These are phyloP conservation scores for Talaromyces sp. DNA, from an alignment of 2,329 filamentous ascomycete genomes.

Conservation along the genomic window DNA sequence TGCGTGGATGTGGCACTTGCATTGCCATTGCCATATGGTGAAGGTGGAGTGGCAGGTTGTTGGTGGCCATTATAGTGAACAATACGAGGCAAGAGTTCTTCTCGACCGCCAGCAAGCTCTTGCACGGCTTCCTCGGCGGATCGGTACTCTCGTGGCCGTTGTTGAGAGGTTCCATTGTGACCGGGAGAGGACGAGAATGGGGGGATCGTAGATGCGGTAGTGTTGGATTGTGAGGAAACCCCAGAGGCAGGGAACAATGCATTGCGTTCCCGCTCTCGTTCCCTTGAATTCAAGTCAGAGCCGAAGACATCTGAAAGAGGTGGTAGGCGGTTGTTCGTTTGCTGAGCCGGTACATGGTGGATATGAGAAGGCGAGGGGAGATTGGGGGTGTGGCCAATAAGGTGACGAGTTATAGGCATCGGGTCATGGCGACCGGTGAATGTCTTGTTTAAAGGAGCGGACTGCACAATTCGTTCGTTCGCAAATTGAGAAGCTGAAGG, in stretches of 20 bases:
- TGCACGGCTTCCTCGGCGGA: constrained; percentile 95
- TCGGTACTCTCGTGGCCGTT: constrained; percentile 78
- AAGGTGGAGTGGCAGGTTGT: constrained; percentile 59
- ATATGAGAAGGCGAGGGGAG: constrained; percentile 84
- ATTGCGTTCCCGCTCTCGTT: constrained; percentile 39
- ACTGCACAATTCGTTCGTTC: constrained; percentile 93
- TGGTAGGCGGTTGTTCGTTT: constrained; percentile 87
- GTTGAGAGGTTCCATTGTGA: constrained; percentile 44
- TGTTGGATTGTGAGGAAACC: constrained; percentile 62
- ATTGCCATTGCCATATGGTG: constrained; percentile 51
- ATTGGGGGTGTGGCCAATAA: constrained; percentile 77
- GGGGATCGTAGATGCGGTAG: constrained; percentile 63
- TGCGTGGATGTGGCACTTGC: constrained; percentile 58
- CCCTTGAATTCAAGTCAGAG: constrained; percentile 59
- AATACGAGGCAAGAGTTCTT: constrained; percentile 87
- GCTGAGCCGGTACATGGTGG: constrained; percentile 81
- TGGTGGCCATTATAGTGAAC: constrained; percentile 95
- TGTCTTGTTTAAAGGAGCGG: constrained; percentile 87
- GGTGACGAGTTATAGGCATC: constrained; percentile 72
- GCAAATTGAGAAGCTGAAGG: constrained; percentile 90
- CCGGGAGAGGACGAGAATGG: constrained; percentile 73
- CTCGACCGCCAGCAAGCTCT: constrained; percentile 83
- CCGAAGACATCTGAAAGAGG: constrained; percentile 95
- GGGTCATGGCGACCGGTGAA: constrained; percentile 88
- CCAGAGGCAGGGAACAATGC: constrained; percentile 56